A percentile compares a stretch with the other conserved stretches of the same genome.
Conservation (phyloP, 352 stramenopile genomes). For the Globisporangium echinulatum region DNA sequence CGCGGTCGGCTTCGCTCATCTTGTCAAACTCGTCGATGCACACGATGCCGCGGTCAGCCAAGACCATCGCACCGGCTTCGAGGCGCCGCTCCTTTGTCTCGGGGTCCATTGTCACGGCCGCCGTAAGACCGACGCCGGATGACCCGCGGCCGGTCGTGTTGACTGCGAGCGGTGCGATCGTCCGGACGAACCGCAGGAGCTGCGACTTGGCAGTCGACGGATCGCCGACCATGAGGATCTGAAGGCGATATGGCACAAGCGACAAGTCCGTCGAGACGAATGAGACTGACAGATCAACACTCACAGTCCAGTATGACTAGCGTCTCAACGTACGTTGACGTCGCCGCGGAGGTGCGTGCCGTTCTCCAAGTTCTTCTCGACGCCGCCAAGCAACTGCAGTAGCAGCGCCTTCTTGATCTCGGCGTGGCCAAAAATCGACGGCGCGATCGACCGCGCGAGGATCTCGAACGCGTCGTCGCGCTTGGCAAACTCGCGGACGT, state of each 20-base stretch:
- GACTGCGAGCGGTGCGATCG: constrained; percentile 91
- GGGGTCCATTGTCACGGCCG: constrained; percentile 96
- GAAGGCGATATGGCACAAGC: constrained; percentile 19
- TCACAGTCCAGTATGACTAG: no score
- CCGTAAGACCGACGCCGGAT: constrained; percentile 94
- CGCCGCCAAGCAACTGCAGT: constrained; percentile 84
- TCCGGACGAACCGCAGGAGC: constrained; percentile 95
- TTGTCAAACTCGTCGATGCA: constrained; percentile 99
- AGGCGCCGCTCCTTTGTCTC: constrained; percentile 90
- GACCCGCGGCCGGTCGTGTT: constrained; percentile 82
- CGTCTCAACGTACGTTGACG: constrained; percentile 88
- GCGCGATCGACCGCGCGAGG: constrained; percentile 92
- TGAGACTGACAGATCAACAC: not conserved
- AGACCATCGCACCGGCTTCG: constrained; percentile 99
- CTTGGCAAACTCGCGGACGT: constrained; percentile 92
- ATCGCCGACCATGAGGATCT: constrained; percentile 96
- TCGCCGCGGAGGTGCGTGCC: constrained; percentile 99
- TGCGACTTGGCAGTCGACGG: constrained; percentile 99
- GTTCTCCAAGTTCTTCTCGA: constrained; percentile 97
- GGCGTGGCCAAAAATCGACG: constrained; percentile 97
- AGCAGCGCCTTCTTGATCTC: constrained; percentile 95
- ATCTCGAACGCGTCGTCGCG: constrained; percentile 88
- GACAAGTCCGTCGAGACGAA: not conserved
- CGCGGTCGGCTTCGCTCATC: constrained; percentile 96
- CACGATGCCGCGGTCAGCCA: constrained; percentile 97